These are phyloP conservation scores for Candida morakotiae DNA, from an alignment of 805 yeast species.

Conservation along the genomic window DNA sequence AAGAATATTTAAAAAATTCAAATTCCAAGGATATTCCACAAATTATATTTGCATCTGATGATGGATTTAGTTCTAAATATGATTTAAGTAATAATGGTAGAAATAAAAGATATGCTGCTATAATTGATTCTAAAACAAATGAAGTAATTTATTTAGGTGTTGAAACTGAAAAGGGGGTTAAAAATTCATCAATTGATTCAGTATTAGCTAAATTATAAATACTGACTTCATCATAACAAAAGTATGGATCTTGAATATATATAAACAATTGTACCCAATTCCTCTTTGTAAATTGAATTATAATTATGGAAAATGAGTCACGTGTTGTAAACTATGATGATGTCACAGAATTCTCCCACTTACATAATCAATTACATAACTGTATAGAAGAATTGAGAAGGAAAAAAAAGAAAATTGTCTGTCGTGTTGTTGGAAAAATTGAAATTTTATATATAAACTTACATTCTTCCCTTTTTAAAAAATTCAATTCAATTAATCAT, in stretches of 20 bases:
- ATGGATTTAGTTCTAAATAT: conserved; percentile 25
- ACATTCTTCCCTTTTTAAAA: background rate
- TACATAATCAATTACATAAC: background rate
- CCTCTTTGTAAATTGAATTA: too few species aligned
- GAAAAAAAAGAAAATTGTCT: background rate
- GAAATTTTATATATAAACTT: conserved; percentile 3
- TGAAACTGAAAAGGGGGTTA: conserved; percentile 30
- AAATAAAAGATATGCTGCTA: conserved; percentile 37
- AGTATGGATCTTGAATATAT: too few species aligned
- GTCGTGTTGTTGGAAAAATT: background rate
- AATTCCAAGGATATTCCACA: conserved; percentile 18
- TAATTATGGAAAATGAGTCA: too few species aligned
- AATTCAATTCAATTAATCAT: conserved; percentile 21
- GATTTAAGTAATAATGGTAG: conserved; percentile 34
- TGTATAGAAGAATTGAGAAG: background rate
- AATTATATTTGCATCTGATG: conserved; percentile 39
- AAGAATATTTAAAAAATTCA: conserved; percentile 16
- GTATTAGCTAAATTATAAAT: conserved; percentile 26
- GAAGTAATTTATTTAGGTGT: conserved; percentile 31
- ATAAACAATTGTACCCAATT: background rate
- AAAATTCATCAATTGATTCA: conserved; percentile 34
- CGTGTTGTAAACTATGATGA: too few species aligned
- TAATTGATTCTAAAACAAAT: conserved; percentile 23
- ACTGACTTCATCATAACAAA: too few species aligned
- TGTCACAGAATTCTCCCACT: too few species aligned